Percentiles rank a stretch among this genome's conserved stretches.
Evolutionary conservation across 768 basidiomycete genomes (phyloP).

Genomic region (Phaeotremella skinneri): DNA sequence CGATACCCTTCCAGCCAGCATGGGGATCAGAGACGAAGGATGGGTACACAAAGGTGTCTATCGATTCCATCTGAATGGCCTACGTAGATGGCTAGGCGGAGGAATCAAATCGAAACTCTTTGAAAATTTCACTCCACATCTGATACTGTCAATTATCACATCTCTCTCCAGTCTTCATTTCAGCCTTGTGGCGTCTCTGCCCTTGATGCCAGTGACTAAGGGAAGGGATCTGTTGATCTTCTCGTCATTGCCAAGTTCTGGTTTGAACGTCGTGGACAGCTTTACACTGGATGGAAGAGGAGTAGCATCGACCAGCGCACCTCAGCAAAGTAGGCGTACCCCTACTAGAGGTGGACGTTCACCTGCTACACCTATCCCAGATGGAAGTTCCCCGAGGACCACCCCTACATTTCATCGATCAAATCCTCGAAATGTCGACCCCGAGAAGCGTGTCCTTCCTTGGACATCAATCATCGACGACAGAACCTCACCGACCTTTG

Average conservation of each 20-base stretch:
- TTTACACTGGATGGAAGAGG: slow-evolving; percentile 11
- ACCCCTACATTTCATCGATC: neutral
- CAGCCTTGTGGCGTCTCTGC: slow-evolving; percentile 31
- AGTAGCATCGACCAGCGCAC: neutral
- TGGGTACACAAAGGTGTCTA: slow-evolving; percentile 45
- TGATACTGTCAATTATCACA: slow-evolving; percentile 30
- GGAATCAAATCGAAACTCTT: slow-evolving; percentile 22
- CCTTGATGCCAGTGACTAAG: slow-evolving; percentile 29
- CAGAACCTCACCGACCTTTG: no score
- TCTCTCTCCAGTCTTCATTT: slow-evolving; percentile 33
- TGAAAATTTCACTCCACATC: slow-evolving; percentile 11
- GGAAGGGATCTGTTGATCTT: slow-evolving; percentile 43
- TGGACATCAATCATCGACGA: slow-evolving; percentile 13
- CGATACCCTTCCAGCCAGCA: slow-evolving; percentile 3
- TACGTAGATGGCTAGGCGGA: slow-evolving; percentile 36
- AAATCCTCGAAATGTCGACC: slow-evolving; percentile 14
- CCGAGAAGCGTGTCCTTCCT: slow-evolving; percentile 10
- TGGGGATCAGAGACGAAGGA: slow-evolving; percentile 38
- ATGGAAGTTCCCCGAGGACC: neutral
- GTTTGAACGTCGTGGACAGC: slow-evolving; percentile 25
- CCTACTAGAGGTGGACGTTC: no score
- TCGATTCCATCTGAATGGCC: slow-evolving; percentile 40
- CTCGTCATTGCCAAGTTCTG: slow-evolving; percentile 32
- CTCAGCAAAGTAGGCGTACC: neutral
- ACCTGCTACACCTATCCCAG: no score